These are phyloP conservation scores for Coniferiporia sulphurascens DNA, from an alignment of 1,284 basidiomycete genomes.

Conservation along the genomic window DNA sequence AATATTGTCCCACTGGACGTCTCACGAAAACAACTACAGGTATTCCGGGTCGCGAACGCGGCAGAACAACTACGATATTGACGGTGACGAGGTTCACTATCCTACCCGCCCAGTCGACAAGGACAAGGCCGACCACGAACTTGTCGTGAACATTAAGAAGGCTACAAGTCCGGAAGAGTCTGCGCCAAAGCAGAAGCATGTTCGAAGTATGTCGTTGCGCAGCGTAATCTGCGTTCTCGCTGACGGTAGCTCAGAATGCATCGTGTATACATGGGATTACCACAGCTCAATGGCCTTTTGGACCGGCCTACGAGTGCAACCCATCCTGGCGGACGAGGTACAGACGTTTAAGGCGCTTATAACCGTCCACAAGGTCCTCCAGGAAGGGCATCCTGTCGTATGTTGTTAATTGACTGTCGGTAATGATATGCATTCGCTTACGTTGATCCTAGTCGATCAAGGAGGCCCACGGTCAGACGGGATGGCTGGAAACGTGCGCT, in stretches of 20 bases:
- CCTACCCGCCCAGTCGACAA: conserved; percentile 95
- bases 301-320: conserved; percentile 92
- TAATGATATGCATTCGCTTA: conserved; percentile 1
- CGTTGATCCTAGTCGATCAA: conserved; percentile 69
- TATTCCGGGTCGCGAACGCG: conserved; percentile 29
- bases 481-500: conserved; percentile 94
- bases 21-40: conserved; percentile 21
- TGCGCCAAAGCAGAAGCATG: conserved; percentile 95
- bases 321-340: conserved; percentile 90
- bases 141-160: conserved; percentile 93
- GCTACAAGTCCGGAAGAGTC: conserved; percentile 90
- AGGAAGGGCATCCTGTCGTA: conserved; percentile 92
- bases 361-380: conserved; percentile 91
- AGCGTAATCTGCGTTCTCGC: conserved; percentile 15
- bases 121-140: conserved; percentile 91
- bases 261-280: conserved; percentile 98
- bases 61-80: conserved; percentile 51
- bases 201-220: conserved; percentile 69
- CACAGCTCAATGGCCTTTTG: conserved; percentile 96
- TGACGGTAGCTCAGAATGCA: conserved; percentile 63
- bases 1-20: not conserved
- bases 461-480: conserved; percentile 93
- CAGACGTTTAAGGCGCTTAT: conserved; percentile 97
- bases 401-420: conserved; percentile 28
- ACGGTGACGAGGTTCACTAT: conserved; percentile 78